Base-by-base conservation (phyloP, 2,329 filamentous ascomycete genomes). In the Phyllosticta citrichinensis region DNA sequence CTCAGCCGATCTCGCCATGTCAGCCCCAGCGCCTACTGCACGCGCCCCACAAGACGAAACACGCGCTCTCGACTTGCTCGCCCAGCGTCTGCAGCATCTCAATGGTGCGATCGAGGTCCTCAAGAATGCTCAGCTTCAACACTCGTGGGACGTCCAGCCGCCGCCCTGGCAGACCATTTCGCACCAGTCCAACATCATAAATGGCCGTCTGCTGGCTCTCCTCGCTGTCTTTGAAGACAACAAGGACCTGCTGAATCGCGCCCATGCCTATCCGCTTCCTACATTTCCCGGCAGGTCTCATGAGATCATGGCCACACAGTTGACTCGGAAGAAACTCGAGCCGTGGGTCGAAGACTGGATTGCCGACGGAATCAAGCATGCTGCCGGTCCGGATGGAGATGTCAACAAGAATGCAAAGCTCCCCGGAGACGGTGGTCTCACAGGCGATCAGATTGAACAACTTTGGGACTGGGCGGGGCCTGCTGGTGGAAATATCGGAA, bases 241-340 rank as follows among this genome's bases (percentile, higher is more conserved):
- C 68, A 77, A 82, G 51, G 81, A 86, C 52, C 81, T 91, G 54
- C 84, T 95, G 64, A 81, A 80, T 61, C 83, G 84, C 60, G 80
- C 90, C 57, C 87, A 88, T 64, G 83, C 89, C 22, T 90, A 89
- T 69, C 91, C 91, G 0, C 84, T 86, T 12, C 88, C 89, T 2
- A 85, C 86, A 19, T 71, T 94, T 83, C 74, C 91, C 84, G 73
- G 70, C 20, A 4, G 87, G 84, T 47, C 86, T 82, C 66, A 86
- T 81, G 70, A 74, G 71, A 75, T 71, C 1, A 68, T 70, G 56
- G 80, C 93, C 1, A 79, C 83, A 25, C 83, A 87, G 67, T 79
- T 96, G 2, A 78, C 95, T 33, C 86, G 90, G 50, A 95, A 94
- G 75, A 94, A 94, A 71, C 81, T 91, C 56, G 90, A 94, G 66